Conservation (phyloP, 2,329 filamentous ascomycete species). For the Colletotrichum brevisporum region DNA sequence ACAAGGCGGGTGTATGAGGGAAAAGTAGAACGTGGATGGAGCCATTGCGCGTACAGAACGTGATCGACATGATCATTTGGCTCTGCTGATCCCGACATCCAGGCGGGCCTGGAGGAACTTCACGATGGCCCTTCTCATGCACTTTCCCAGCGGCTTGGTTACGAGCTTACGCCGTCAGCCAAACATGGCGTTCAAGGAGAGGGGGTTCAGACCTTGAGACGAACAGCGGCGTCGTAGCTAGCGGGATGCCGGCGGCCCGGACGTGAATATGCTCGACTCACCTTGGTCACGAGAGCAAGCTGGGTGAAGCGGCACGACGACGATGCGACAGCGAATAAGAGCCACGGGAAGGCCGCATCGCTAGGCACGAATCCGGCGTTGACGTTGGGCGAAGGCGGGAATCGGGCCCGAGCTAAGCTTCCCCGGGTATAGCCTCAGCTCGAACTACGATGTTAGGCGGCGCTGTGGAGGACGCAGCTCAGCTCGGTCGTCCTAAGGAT, state of each 20-base stretch:
- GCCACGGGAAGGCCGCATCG: background rate
- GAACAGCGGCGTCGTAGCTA: background rate
- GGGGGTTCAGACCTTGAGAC: background rate
- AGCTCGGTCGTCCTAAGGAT: conserved; percentile 9
- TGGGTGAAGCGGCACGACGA: background rate
- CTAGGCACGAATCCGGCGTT: conserved; percentile 18
- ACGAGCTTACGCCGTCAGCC: background rate
- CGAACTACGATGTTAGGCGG: conserved; percentile 14
- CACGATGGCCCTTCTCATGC: background rate
- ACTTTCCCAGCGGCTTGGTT: background rate
- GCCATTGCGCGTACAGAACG: background rate
- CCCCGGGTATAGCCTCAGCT: background rate
- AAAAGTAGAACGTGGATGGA: no score
- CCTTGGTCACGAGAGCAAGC: no score
- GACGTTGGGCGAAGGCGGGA: conserved; percentile 13
- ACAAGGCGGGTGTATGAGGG: no score
- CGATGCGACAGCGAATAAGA: background rate
- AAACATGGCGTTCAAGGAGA: background rate
- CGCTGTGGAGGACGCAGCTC: conserved; percentile 12
- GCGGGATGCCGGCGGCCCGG: background rate
- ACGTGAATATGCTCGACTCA: background rate
- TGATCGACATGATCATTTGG: background rate
- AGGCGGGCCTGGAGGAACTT: background rate
- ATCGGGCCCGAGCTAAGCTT: conserved; percentile 17
- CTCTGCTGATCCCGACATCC: background rate